Evolutionary conservation across 768 basidiomycete species (phyloP).

Genomic region (Paxillus rubicundulus): DNA sequence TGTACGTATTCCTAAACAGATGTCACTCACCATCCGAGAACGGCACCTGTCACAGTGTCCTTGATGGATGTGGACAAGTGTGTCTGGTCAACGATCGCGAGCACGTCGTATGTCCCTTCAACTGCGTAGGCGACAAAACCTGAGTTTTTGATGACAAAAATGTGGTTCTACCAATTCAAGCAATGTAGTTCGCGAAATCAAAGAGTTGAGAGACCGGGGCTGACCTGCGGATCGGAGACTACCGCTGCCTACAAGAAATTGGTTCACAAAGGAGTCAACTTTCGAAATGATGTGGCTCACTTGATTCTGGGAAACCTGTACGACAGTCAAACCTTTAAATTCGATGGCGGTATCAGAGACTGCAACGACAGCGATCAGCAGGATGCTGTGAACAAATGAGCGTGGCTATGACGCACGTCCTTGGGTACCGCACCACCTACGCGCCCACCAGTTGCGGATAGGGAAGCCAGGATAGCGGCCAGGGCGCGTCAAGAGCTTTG

Average conservation of each 20-base stretch:
- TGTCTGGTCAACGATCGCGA: constrained; percentile 82
- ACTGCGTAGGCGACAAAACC: constrained; percentile 78
- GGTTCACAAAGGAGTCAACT: neutral
- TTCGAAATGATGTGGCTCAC: constrained; percentile 22
- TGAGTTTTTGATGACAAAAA: constrained; percentile 77
- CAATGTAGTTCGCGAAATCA: neutral
- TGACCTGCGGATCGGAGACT: constrained; percentile 66
- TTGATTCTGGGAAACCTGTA: constrained; percentile 85
- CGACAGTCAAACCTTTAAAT: constrained; percentile 77
- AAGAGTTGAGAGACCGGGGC: neutral
- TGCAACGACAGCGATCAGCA: constrained; percentile 23
- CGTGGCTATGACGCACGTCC: constrained; percentile 47
- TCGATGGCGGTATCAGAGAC: constrained; percentile 82
- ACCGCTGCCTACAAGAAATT: constrained; percentile 49
- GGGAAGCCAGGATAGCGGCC: constrained; percentile 79
- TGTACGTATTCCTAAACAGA: neutral
- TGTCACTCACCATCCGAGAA: constrained; percentile 51
- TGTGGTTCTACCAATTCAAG: constrained; percentile 46
- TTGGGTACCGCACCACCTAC: constrained; percentile 65
- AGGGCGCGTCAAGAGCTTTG: constrained; percentile 69
- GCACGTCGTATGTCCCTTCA: constrained; percentile 73
- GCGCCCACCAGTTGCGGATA: constrained; percentile 82
- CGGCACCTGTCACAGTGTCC: constrained; percentile 59
- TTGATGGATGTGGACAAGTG: constrained; percentile 61
- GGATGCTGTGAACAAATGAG: neutral